phyloP scores from a whole-genome alignment of 768 basidiomycete species.

The Suillus subalutaceus region DNA sequence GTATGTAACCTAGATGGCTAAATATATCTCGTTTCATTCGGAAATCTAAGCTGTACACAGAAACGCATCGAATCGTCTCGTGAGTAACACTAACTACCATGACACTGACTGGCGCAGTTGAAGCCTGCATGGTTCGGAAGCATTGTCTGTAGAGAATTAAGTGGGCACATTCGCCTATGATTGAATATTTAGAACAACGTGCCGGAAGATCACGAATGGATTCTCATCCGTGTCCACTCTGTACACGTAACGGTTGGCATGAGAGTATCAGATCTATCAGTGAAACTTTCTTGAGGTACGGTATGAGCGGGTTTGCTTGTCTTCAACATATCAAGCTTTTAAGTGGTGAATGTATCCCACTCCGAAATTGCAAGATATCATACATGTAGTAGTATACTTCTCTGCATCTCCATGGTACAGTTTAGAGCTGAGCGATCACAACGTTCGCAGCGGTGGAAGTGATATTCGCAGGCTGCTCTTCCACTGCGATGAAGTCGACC shows the following conservation, averaged over 20 bases:
- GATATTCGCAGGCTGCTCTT: constrained; percentile 47
- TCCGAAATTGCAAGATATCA: not conserved
- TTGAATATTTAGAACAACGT: not conserved
- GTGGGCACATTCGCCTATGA: not conserved
- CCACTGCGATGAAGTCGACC: constrained; percentile 56
- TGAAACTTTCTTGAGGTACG: not conserved
- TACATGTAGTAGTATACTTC: not conserved
- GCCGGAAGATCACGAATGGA: not conserved
- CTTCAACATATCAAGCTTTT: not conserved
- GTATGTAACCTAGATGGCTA: not conserved
- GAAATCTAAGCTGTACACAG: not conserved
- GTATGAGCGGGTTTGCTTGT: not conserved
- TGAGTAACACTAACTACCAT: not conserved
- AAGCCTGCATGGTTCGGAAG: not conserved
- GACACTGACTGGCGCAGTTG: not conserved
- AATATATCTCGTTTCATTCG: not conserved
- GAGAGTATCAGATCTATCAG: not conserved
- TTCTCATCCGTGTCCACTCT: not conserved
- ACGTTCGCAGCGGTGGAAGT: constrained; percentile 56
- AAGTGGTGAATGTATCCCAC: too few relatives aligned
- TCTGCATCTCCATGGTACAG: not conserved
- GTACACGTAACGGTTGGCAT: not conserved
- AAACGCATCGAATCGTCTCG: not conserved
- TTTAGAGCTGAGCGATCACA: constrained; percentile 41
- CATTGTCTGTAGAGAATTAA: not conserved